Evolutionary conservation across 345 rosid genomes (phyloP), one percentile per base, ranked within the genome.

Genomic region (Aegle marmelos): DNA sequence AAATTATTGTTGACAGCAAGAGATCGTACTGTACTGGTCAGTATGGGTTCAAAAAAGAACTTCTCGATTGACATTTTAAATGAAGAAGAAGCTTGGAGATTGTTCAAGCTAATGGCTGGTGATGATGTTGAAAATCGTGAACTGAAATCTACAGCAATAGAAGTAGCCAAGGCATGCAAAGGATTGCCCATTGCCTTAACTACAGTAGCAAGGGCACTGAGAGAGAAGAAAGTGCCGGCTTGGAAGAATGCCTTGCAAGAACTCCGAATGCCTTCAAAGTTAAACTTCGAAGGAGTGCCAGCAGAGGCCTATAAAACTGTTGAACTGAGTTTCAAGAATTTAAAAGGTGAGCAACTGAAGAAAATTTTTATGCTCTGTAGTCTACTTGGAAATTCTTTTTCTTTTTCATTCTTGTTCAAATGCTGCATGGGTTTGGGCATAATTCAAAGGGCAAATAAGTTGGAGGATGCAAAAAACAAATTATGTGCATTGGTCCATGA

Each of bases 151-250:
- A 10, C 73, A 13, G 88, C 84, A 27, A 5, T 0, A 30, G 70
- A 83, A 10, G 60, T 77, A 4, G 79, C 77, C 17, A 27, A 37
- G 8, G 67, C 10, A 31, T 87, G 85, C 45, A 81, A 21, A 28
- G 86, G 89, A 1, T 71, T 87, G 70, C 87, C 87, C 0, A 1
- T 87, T 28, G 24, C 75, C 1, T 24, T 87, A 28, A 58, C 61
- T 13, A 54, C 80, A 3, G 21, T 76, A 22, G 89, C 82, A 50
- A 67, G 6, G 7, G 64, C 74, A 2, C 74, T 82, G 59, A 80
- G 65, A 37, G 58, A 79, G 1, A 58, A 75, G n/a, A 19, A 1
- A 0, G 2, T 25, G 8, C 0, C 5, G 9, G 73, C 0, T 19
- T 87, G 90, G 89, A 27, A 80, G 30, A 63, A 73, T 37, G 86